A percentile compares a stretch with the other conserved stretches of the same genome.
Evolutionary conservation across 1,284 basidiomycete species (phyloP).

Genomic region (Agroathelia rolfsii): DNA sequence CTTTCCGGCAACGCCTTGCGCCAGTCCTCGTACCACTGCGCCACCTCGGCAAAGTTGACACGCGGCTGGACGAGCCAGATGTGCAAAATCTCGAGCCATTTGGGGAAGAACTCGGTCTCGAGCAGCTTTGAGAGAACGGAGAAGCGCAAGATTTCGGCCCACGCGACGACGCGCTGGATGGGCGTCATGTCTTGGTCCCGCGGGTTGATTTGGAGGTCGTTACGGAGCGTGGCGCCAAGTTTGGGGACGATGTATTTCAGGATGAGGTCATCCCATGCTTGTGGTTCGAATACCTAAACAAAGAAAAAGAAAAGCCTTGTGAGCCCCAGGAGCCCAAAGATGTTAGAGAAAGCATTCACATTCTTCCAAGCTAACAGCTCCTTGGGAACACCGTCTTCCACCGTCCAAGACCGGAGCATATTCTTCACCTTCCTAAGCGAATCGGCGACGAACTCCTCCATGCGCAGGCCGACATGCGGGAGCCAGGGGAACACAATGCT

Average conservation of each 20-base stretch:
- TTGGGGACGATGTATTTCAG: slow-evolving; percentile 89
- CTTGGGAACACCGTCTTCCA: slow-evolving; percentile 64
- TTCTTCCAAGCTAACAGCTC: slow-evolving; percentile 77
- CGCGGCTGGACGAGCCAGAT: slow-evolving; percentile 82
- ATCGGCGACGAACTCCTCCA: slow-evolving; percentile 76
- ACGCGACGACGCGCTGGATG: slow-evolving; percentile 68
- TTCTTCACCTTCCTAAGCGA: slow-evolving; percentile 79
- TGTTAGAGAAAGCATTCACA: slow-evolving; percentile 35
- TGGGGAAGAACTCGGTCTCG: slow-evolving; percentile 89
- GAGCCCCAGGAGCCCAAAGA: slow-evolving; percentile 11
- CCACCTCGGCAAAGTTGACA: slow-evolving; percentile 83
- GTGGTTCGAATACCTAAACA: slow-evolving; percentile 55
- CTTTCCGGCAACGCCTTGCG: slow-evolving; percentile 68
- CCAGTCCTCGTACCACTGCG: slow-evolving; percentile 89
- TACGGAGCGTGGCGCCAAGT: slow-evolving; percentile 69
- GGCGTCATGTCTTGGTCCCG: slow-evolving; percentile 82
- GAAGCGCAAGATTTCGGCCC: slow-evolving; percentile 65
- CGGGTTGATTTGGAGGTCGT: slow-evolving; percentile 83
- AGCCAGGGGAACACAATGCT: slow-evolving; percentile 94
- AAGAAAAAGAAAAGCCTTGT: slow-evolving; percentile 10
- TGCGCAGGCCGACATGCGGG: slow-evolving; percentile 70
- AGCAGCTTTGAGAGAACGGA: slow-evolving; percentile 76
- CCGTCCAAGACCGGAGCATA: slow-evolving; percentile 69
- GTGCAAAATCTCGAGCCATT: slow-evolving; percentile 89
- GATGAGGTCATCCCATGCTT: slow-evolving; percentile 87